Evolutionary conservation across 1,284 basidiomycete species (phyloP).

Genomic region (Cutaneotrichosporon arboriforme): DNA sequence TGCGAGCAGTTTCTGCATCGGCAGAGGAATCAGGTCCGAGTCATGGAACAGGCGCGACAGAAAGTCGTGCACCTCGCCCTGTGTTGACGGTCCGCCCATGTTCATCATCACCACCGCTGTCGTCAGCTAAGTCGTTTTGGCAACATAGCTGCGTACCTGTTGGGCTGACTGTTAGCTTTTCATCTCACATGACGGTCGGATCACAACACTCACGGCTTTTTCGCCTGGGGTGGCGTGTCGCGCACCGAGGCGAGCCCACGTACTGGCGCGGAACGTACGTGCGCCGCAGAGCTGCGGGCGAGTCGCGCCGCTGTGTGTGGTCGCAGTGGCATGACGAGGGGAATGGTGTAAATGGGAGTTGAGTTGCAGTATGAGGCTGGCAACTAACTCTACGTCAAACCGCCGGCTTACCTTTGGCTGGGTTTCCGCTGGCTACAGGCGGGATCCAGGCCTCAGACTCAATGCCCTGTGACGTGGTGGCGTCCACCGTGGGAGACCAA

Average conservation of each 20-base stretch:
- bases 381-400: too few species aligned
- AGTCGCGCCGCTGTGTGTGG: background rate
- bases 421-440: too few species aligned
- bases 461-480: too few species aligned
- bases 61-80: conserved; percentile 81
- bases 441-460: too few species aligned
- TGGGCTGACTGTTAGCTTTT: conserved; percentile 7
- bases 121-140: background rate
- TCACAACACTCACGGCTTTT: conserved; percentile 7
- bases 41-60: conserved; percentile 91
- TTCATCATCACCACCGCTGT: conserved; percentile 92
- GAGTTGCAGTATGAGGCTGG: too few species aligned
- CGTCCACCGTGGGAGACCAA: too few species aligned
- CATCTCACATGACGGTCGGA: background rate
- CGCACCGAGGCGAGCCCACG: conserved; percentile 13
- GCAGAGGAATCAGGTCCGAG: conserved; percentile 91
- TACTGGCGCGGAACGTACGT: background rate
- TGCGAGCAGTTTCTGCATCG: conserved; percentile 81
- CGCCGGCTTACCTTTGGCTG: too few species aligned
- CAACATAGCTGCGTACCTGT: conserved; percentile 5
- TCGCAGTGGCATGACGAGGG: conserved; percentile 1
- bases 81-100: conserved; percentile 96
- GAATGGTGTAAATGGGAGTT: background rate
- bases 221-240: conserved; percentile 3
- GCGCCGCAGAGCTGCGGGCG: background rate